A percentile compares a stretch with the other conserved stretches of the same genome.
Evolutionary conservation across 2,329 filamentous ascomycete genomes (phyloP).

Genomic region (Clathrospora elynae): DNA sequence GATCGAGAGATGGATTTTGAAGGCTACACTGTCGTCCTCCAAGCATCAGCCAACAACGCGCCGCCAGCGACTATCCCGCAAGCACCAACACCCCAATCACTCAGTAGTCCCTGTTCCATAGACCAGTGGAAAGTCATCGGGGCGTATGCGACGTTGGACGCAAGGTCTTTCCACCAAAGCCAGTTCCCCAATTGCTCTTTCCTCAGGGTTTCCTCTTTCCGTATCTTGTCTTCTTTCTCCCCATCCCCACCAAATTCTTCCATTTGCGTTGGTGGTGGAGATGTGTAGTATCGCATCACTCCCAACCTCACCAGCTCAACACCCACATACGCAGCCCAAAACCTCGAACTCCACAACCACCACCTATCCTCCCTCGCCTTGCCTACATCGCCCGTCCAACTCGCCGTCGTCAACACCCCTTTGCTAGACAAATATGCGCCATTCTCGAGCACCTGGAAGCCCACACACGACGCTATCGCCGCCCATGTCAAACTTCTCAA

Average conservation of each 20-base stretch:
- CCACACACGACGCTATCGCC: slow-evolving; percentile 70
- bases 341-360: slow-evolving; percentile 74
- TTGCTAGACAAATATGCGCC: slow-evolving; percentile 75
- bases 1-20: no score
- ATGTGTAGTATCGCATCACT: slow-evolving; percentile 44
- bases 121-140: slow-evolving; percentile 87
- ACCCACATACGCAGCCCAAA: slow-evolving; percentile 79
- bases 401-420: slow-evolving; percentile 62
- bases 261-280: slow-evolving; percentile 6
- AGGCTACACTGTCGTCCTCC: slow-evolving; percentile 49
- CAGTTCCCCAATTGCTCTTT: slow-evolving; percentile 39
- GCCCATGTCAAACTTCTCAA: slow-evolving; percentile 61
- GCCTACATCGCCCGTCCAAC: slow-evolving; percentile 56
- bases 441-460: slow-evolving; percentile 84
- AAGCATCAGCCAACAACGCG: slow-evolving; percentile 53
- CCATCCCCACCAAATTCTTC: slow-evolving; percentile 47
- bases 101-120: slow-evolving; percentile 60
- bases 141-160: slow-evolving; percentile 75
- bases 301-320: slow-evolving; percentile 73
- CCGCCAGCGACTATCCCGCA: slow-evolving; percentile 60
- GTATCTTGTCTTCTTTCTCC: slow-evolving; percentile 56
- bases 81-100: slow-evolving; percentile 63
- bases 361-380: slow-evolving; percentile 61
- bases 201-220: slow-evolving; percentile 31
- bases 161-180: slow-evolving; percentile 68